phyloP scores from a whole-genome alignment of 2,329 filamentous ascomycete genomes.

The Exophiala xenobiotica region DNA sequence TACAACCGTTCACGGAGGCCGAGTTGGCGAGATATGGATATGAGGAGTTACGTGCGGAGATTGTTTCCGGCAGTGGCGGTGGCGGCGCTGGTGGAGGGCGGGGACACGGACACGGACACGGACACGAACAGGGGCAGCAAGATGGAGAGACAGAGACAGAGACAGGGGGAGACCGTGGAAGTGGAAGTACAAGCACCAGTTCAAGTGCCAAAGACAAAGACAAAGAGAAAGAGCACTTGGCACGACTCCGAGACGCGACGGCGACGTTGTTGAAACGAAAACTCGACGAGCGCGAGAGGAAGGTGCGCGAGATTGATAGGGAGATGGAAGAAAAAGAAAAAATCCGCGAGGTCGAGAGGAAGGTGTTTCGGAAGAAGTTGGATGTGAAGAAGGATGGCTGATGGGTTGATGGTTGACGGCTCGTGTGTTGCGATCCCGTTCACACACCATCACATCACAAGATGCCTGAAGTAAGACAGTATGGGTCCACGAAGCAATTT shows the following conservation, averaged over 20 bases:
- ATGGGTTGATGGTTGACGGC: too few relatives aligned
- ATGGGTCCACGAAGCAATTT: too few relatives aligned
- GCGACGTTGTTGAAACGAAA: slow-evolving; percentile 23
- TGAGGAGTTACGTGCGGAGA: slow-evolving; percentile 22
- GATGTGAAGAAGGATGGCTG: slow-evolving; percentile 16
- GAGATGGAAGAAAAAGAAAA: slow-evolving; percentile 32
- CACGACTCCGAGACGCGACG: slow-evolving; percentile 21
- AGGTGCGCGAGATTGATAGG: slow-evolving; percentile 25
- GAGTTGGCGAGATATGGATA: slow-evolving; percentile 26
- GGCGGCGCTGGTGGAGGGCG: background rate
- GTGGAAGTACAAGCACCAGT: too few relatives aligned
- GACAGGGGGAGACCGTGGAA: too few relatives aligned
- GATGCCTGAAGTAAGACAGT: too few relatives aligned
- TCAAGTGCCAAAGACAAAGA: too few relatives aligned
- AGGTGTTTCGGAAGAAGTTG: slow-evolving; percentile 29
- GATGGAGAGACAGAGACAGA: too few relatives aligned
- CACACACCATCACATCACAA: too few relatives aligned
- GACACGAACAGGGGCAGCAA: too few relatives aligned
- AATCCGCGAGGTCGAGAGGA: slow-evolving; percentile 30
- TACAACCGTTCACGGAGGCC: slow-evolving; percentile 25
- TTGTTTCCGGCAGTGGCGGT: slow-evolving; percentile 10
- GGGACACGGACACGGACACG: slow-evolving; percentile 6
- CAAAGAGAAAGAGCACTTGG: slow-evolving; percentile 14
- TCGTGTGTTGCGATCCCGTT: too few relatives aligned
- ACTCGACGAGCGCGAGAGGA: slow-evolving; percentile 25